Base-by-base conservation (phyloP, 106 monocot species). In the Dactylorhiza incarnata region DNA sequence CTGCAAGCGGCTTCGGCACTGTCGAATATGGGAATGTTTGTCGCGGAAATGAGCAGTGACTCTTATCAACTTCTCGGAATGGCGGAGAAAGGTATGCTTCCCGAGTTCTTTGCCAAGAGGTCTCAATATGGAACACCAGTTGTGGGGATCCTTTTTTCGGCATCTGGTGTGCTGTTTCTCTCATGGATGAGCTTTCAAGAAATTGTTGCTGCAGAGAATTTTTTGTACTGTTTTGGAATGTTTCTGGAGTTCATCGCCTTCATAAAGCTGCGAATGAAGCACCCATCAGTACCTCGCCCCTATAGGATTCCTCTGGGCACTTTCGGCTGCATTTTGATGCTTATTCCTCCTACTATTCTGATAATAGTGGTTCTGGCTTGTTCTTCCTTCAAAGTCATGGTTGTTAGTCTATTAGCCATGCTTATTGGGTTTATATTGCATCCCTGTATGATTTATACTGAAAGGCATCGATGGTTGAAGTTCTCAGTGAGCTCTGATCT, bases 1-100 rank as follows among this genome's bases (percentile, higher is more conserved):
- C 13, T 91, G 46, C 91, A 91, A 74, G 85, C 74, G 6, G 87
- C 87, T 45, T 68, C 91, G 11, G 91, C 87, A 11, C 29, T 91
- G 52, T 85, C 91, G 9, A 91, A 91, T 51, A 85, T 85, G 83
- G 91, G 91, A 3, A 91, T 91, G 91, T 91, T 91, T 65, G 71
- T 88, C 25, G 81, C 91, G 1, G 91, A 91, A 80, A 91, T 91
- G 91, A 86, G 87, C 69, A 91, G 91, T 43, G 91, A 91, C 54
- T 91, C 91, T n/a, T 91, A 87, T 45, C 87, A 87, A 45, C 87
- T 91, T 47, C 91, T 91, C n/a, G 91, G 91, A 5, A 91, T 91
- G 91, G 91, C 91, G 1, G 91, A 91, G 73, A 63, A 87, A 22
- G 91, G 91, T 54, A 87, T 91, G 91, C 91, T 91, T 9, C 91